Evolutionary conservation across 345 rosid species (phyloP).

Genomic region (Aegle marmelos): DNA sequence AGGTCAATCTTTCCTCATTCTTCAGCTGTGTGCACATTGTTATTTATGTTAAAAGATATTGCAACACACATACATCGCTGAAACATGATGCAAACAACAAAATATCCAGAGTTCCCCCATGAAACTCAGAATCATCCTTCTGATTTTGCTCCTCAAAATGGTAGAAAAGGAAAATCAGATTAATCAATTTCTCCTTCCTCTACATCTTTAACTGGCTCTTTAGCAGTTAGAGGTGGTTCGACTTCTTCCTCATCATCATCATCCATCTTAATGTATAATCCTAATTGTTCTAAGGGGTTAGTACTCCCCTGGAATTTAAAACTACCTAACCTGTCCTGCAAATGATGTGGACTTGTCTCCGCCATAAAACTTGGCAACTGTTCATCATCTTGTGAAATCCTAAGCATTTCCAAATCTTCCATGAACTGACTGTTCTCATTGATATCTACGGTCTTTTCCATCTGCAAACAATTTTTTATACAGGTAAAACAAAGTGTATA

Average conservation of each 20-base stretch:
- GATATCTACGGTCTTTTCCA: conserved; percentile 93
- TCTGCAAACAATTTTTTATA: conserved; percentile 41
- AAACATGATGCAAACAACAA: background rate
- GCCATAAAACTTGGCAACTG: conserved; percentile 45
- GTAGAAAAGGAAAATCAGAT: background rate
- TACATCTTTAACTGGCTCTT: conserved; percentile 29
- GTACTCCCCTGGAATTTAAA: conserved; percentile 64
- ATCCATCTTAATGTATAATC: conserved; percentile 71
- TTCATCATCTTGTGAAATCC: conserved; percentile 51
- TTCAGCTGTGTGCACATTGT: background rate
- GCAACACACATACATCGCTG: background rate
- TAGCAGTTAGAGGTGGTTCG: conserved; percentile 32
- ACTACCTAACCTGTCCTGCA: conserved; percentile 52
- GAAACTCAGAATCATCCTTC: conserved; percentile 1
- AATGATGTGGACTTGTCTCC: conserved; percentile 52
- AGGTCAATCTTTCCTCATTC: conserved; percentile 2
- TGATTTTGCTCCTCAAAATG: background rate
- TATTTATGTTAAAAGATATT: background rate
- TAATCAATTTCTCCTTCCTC: conserved; percentile 65
- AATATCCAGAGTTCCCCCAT: background rate
- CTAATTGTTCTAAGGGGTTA: conserved; percentile 79
- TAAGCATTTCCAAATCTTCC: conserved; percentile 85
- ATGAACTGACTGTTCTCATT: conserved; percentile 72
- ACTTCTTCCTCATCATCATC: conserved; percentile 70
- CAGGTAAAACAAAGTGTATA: background rate